Evolutionary conservation across 2,329 filamentous ascomycete species (phyloP).

Genomic region (Colletotrichum somersetense): DNA sequence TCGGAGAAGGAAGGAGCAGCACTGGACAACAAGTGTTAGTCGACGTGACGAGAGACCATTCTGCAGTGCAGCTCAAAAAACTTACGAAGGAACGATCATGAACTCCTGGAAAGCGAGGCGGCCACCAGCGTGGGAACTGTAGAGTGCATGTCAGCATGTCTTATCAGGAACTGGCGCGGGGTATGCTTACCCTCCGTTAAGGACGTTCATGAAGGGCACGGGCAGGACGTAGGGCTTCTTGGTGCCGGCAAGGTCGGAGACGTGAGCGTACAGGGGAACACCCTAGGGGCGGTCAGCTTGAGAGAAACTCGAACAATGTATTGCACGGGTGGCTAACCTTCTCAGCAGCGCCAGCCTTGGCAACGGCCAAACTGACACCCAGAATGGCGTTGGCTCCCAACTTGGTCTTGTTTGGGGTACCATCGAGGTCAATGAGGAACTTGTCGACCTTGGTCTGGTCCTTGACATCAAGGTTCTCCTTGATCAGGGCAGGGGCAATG

Average conservation of each 20-base stretch:
- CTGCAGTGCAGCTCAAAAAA: conserved; percentile 39
- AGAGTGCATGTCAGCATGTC: conserved; percentile 2
- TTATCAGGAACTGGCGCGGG: background rate
- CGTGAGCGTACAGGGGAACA: conserved; percentile 87
- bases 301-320: background rate
- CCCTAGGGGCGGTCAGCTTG: conserved; percentile 58
- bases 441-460: conserved; percentile 87
- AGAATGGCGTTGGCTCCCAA: conserved; percentile 91
- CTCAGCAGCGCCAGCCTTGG: conserved; percentile 90
- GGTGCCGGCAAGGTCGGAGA: conserved; percentile 88
- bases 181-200: conserved; percentile 75
- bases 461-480: conserved; percentile 86
- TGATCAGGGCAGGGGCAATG: conserved; percentile 85
- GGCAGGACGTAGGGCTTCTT: conserved; percentile 94
- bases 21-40: conserved; percentile 55
- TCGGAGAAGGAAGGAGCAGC: conserved; percentile 92
- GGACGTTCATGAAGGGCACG: conserved; percentile 93
- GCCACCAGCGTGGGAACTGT: conserved; percentile 93
- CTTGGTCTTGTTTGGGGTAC: conserved; percentile 87
- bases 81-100: conserved; percentile 89
- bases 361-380: conserved; percentile 85
- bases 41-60: background rate
- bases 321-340: conserved; percentile 64
- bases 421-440: conserved; percentile 88
- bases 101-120: conserved; percentile 96